Evolutionary conservation across 345 rosid genomes (phyloP).

Genomic region (Corchorus capsularis): DNA sequence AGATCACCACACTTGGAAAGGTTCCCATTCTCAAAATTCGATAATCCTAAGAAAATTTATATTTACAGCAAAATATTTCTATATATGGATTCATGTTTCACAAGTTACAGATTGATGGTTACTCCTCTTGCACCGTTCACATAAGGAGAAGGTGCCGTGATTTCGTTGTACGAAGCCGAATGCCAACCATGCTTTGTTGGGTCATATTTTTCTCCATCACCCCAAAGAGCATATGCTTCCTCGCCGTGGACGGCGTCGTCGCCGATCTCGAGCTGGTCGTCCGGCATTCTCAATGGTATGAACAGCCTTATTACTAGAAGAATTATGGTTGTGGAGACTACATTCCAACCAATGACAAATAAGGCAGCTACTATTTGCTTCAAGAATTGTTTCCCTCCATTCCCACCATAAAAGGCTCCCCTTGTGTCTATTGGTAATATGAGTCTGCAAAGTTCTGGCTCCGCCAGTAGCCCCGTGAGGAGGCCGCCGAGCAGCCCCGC

Average conservation of each 20-base stretch:
- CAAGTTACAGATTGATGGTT: constrained; percentile 58
- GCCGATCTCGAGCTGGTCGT: constrained; percentile 74
- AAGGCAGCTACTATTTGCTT: constrained; percentile 80
- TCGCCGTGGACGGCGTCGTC: constrained; percentile 96
- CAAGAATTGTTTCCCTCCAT: constrained; percentile 61
- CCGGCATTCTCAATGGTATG: constrained; percentile 83
- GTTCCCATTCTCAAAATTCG: background rate
- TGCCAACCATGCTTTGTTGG: constrained; percentile 55
- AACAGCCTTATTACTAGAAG: constrained; percentile 54
- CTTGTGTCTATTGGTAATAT: constrained; percentile 44
- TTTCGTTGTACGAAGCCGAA: constrained; percentile 32
- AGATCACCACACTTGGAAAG: background rate
- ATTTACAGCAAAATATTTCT: constrained; percentile 13
- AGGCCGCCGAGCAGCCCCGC: constrained; percentile 84
- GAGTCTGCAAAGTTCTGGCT: constrained; percentile 62
- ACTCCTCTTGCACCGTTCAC: constrained; percentile 72
- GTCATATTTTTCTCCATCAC: constrained; percentile 91
- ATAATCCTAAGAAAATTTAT: background rate
- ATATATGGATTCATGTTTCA: background rate
- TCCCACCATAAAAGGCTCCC: constrained; percentile 82
- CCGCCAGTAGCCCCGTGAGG: constrained; percentile 80
- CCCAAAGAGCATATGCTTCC: constrained; percentile 98
- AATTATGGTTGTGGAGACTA: constrained; percentile 59
- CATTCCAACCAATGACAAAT: constrained; percentile 73
- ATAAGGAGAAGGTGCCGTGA: constrained; percentile 46